Evolutionary conservation across 2,329 filamentous ascomycete genomes (phyloP).

Genomic region (Lachnellula arida): DNA sequence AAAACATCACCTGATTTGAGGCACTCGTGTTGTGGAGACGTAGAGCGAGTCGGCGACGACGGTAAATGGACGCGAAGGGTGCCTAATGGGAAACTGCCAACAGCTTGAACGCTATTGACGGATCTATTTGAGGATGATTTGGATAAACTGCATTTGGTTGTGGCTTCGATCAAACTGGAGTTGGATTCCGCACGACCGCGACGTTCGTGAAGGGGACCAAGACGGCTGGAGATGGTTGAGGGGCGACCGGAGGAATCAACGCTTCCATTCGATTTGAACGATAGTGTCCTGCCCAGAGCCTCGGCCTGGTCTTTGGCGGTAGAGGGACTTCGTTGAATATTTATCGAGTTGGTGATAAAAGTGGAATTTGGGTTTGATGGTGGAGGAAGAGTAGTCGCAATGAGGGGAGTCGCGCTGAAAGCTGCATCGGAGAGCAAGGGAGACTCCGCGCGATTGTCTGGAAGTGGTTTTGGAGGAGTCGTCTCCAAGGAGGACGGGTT

Average conservation of each 20-base stretch:
- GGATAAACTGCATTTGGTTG: conserved; percentile 14
- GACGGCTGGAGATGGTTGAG: conserved; percentile 7
- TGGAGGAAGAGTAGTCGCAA: background rate
- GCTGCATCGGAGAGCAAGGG: conserved; percentile 16
- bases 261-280: conserved; percentile 23
- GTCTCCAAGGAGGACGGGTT: background rate
- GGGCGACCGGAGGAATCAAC: background rate
- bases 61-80: conserved; percentile 37
- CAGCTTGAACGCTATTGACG: conserved; percentile 30
- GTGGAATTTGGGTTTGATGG: conserved; percentile 12
- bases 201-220: conserved; percentile 3
- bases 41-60: conserved; percentile 14
- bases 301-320: conserved; percentile 18
- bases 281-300: conserved; percentile 20
- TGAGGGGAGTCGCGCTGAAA: conserved; percentile 15
- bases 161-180: conserved; percentile 9
- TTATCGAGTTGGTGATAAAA: conserved; percentile 25
- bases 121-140: conserved; percentile 27
- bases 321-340: conserved; percentile 24
- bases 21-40: conserved; percentile 12
- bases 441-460: background rate
- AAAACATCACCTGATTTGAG: conserved; percentile 44
- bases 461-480: background rate
- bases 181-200: conserved; percentile 10
- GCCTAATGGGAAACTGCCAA: conserved; percentile 38